phyloP scores from a whole-genome alignment of 108 stramenopile species.

The Skeletonema tropicum region DNA sequence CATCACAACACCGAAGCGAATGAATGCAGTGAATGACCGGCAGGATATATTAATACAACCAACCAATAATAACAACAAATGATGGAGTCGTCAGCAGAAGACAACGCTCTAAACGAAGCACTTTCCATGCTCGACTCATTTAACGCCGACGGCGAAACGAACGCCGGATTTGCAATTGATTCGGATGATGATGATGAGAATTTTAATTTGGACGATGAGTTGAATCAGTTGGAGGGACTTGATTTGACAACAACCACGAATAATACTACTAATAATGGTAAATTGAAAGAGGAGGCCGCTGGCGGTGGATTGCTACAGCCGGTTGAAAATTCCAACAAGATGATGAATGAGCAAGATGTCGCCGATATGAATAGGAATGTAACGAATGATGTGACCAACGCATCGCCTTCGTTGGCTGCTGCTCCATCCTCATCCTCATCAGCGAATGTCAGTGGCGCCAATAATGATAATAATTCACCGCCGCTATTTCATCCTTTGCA shows the following conservation, averaged over 20 bases:
- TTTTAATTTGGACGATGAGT: conserved; percentile 16
- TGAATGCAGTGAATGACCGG: too few species aligned
- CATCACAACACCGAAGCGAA: too few species aligned
- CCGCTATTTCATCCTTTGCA: conserved; percentile 5
- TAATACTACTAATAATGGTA: neutral
- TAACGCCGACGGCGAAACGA: neutral
- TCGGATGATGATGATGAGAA: conserved; percentile 49
- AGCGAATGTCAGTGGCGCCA: too few species aligned
- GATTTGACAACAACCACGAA: neutral
- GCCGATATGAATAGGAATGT: neutral
- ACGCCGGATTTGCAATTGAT: conserved; percentile 60
- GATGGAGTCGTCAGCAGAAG: conserved; percentile 1
- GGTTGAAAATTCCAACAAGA: too few species aligned
- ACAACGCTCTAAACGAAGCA: conserved; percentile 22
- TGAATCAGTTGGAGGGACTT: conserved; percentile 3
- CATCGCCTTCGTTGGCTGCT: neutral
- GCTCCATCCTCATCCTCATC: neutral
- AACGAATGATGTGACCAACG: neutral
- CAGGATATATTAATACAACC: too few species aligned
- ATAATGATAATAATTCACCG: neutral
- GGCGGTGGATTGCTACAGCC: neutral
- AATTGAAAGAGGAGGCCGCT: neutral
- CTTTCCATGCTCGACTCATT: conserved; percentile 27
- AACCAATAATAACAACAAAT: neutral
- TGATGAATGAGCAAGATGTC: too few species aligned